Evolutionary conservation across 1,284 basidiomycete species (phyloP).

Genomic region (Meripilus lineatus): DNA sequence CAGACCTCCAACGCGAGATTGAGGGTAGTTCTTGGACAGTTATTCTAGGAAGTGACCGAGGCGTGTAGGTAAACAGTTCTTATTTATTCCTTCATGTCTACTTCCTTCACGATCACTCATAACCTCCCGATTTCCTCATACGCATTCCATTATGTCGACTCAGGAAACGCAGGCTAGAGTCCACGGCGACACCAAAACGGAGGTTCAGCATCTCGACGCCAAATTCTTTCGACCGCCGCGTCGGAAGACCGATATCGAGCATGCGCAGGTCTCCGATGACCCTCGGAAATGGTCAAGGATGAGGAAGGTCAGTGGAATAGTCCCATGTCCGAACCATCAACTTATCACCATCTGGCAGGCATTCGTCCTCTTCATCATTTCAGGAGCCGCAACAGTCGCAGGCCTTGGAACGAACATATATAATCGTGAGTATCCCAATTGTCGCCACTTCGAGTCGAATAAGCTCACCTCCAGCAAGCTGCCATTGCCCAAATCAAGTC

Average conservation of each 20-base stretch:
- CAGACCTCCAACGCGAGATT: too few species aligned
- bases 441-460: not conserved
- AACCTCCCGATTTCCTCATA: too few species aligned
- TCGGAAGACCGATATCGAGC: conserved; percentile 56
- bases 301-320: conserved; percentile 50
- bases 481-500: conserved; percentile 62
- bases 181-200: too few species aligned
- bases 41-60: too few species aligned
- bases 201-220: too few species aligned
- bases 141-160: too few species aligned
- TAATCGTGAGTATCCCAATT: conserved; percentile 45
- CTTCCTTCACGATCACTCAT: too few species aligned
- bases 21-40: too few species aligned
- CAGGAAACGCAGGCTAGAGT: too few species aligned
- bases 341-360: conserved; percentile 31
- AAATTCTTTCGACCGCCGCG: too few species aligned
- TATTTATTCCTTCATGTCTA: too few species aligned
- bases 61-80: too few species aligned
- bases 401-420: conserved; percentile 67
- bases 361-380: conserved; percentile 50
- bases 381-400: conserved; percentile 60
- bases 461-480: conserved; percentile 31
- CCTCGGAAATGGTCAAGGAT: conserved; percentile 67
- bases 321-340: not conserved
- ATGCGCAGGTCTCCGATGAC: conserved; percentile 68